Evolutionary conservation across 805 yeast species (phyloP), one percentile per base, ranked within the genome.

Genomic region (Starmera pachycereana): DNA sequence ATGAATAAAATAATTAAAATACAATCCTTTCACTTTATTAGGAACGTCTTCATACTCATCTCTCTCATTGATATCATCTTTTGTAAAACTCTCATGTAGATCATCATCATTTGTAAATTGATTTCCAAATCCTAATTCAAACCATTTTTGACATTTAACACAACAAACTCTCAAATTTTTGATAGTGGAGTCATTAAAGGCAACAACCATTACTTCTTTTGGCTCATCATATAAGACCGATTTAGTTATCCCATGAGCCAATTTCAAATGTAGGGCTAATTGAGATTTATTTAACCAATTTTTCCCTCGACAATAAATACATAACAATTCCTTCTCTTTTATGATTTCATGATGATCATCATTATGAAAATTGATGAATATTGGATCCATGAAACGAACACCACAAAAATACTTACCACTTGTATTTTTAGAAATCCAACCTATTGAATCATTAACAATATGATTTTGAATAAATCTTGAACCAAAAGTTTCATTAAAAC

Each of bases 251-350:
- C 58, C 58, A 44, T 54, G 58, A 1, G 53, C 46, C 14, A 52
- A 40, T 12, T 50, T 46, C 31, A 53, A 38, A 43, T 54, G 58
- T 4, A 43, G 39, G 4, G 39, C 33, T 32, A 43, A 47, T 3
- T 43, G 29, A 4, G 6, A 1, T 34, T 44, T 51, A 4, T 34
- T 28, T 6, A 52, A 29, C 58, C 58, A 52, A 33, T 52, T 48
- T 22, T 42, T 37, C 3, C 58, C 58, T 18, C 51, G 44, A 36
- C 58, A 54, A n/a, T 52, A 41, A 7, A 56, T 50, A 40, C 58
- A 54, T 30, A 54, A 36, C 18, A 46, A 40, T 18, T 52, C 50
- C 19, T 36, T 8, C 29, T 34, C 36, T 16, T 14, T 22, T 6
- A 13, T 22, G 27, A 22, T 7, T 22, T 22, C 27, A 22, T 22